Evolutionary conservation across 208 protist genomes (phyloP).

Genomic region (Wallacemonas sp.): DNA sequence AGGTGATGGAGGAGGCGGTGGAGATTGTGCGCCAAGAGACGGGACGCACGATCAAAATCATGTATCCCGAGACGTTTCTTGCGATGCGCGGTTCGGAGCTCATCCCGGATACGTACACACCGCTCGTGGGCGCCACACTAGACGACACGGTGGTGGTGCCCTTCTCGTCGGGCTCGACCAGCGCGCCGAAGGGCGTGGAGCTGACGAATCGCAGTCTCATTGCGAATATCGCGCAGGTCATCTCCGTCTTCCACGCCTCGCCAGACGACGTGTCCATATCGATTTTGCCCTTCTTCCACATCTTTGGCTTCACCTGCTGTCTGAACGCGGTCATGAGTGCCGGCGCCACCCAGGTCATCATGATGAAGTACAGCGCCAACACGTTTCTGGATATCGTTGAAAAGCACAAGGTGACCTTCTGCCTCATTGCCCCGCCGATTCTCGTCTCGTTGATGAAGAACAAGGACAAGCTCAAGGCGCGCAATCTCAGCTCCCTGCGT

Average conservation of each 20-base stretch:
- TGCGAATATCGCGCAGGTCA: slow-evolving; percentile 33
- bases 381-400: slow-evolving; percentile 43
- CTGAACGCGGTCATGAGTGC: slow-evolving; percentile 26
- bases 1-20: slow-evolving; percentile 28
- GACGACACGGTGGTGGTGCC: slow-evolving; percentile 45
- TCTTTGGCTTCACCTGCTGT: slow-evolving; percentile 75
- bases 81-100: slow-evolving; percentile 11
- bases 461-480: slow-evolving; percentile 34
- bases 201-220: slow-evolving; percentile 33
- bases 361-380: slow-evolving; percentile 57
- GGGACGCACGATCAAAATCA: slow-evolving; percentile 23
- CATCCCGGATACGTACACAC: slow-evolving; percentile 37
- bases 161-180: slow-evolving; percentile 47
- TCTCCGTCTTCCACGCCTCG: slow-evolving; percentile 12
- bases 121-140: slow-evolving; percentile 14
- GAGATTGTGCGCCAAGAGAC: slow-evolving; percentile 34
- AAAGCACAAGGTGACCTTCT: slow-evolving; percentile 53
- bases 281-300: slow-evolving; percentile 82
- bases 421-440: slow-evolving; percentile 80
- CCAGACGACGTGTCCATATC: slow-evolving; percentile 61
- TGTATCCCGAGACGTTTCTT: slow-evolving; percentile 33
- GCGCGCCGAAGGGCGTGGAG: slow-evolving; percentile 62
- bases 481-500: slow-evolving; percentile 36
- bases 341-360: slow-evolving; percentile 36
- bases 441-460: slow-evolving; percentile 67